These are phyloP conservation scores for Syncephalastrum monosporum DNA, from an alignment of 371 early-diverging fungal genomes.

Conservation along the genomic window DNA sequence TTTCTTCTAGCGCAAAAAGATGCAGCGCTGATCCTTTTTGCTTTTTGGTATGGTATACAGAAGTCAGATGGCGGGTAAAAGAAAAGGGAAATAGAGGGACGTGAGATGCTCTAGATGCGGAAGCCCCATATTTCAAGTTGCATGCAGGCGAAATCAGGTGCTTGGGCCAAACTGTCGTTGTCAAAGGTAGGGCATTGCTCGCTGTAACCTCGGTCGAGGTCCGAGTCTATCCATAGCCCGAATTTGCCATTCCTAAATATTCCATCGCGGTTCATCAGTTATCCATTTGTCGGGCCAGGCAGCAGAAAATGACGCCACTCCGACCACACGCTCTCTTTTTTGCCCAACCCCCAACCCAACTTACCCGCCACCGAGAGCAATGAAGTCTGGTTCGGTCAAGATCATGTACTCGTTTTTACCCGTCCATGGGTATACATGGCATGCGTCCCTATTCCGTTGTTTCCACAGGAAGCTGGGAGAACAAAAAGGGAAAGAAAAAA, in stretches of 20 bases:
- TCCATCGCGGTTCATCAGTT: no score
- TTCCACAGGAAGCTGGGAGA: slow-evolving; percentile 40
- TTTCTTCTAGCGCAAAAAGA: no score
- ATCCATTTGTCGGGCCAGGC: no score
- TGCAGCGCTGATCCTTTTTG: no score
- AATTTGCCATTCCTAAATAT: slow-evolving; percentile 72
- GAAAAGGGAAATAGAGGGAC: no score
- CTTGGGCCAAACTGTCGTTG: slow-evolving; percentile 65
- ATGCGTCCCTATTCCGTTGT: slow-evolving; percentile 10
- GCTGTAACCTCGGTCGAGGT: slow-evolving; percentile 84
- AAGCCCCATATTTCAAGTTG: slow-evolving; percentile 41
- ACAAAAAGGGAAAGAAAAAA: neutral
- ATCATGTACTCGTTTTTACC: slow-evolving; percentile 91
- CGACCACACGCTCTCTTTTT: neutral
- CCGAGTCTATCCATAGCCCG: slow-evolving; percentile 89
- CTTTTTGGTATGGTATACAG: no score
- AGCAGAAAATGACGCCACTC: no score
- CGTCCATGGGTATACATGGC: slow-evolving; percentile 76
- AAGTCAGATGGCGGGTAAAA: no score
- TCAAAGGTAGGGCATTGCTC: slow-evolving; percentile 84
- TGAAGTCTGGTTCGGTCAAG: slow-evolving; percentile 74
- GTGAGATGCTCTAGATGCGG: slow-evolving; percentile 19
- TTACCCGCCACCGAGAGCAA: slow-evolving; percentile 93
- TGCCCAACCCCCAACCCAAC: neutral
- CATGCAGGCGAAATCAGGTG: slow-evolving; percentile 35